Conservation (phyloP, 352 stramenopile species). For the Blastocystis sp. region DNA sequence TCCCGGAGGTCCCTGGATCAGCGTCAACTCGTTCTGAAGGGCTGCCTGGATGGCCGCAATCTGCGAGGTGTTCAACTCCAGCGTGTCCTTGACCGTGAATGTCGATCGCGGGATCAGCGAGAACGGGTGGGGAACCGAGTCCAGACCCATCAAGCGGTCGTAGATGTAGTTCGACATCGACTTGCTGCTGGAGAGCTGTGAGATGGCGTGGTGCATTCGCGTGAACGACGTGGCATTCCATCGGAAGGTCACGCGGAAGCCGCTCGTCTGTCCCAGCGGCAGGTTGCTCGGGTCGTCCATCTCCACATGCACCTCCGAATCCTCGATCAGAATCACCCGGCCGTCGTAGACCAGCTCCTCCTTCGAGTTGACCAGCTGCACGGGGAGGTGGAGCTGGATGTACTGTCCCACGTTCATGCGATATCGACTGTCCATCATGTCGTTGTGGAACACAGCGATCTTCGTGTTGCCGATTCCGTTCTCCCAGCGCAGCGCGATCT, state of each 20-base stretch:
- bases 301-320: slow-evolving; percentile 59
- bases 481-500: slow-evolving; percentile 65
- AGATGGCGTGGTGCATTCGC: slow-evolving; percentile 93
- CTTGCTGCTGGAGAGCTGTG: slow-evolving; percentile 93
- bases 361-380: neutral
- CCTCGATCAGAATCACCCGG: slow-evolving; percentile 58
- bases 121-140: slow-evolving; percentile 84
- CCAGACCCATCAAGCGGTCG: slow-evolving; percentile 92
- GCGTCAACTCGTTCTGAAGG: slow-evolving; percentile 84
- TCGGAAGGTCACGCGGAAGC: slow-evolving; percentile 91
- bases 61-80: slow-evolving; percentile 84
- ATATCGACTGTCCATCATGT: slow-evolving; percentile 59
- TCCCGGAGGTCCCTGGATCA: slow-evolving; percentile 92
- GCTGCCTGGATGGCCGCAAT: slow-evolving; percentile 84
- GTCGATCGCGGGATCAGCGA: slow-evolving; percentile 63
- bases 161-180: slow-evolving; percentile 96
- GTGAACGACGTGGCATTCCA: slow-evolving; percentile 98
- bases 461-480: slow-evolving; percentile 65
- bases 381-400: slow-evolving; percentile 59
- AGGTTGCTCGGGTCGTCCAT: slow-evolving; percentile 57
- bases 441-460: slow-evolving; percentile 36
- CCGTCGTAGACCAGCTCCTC: slow-evolving; percentile 56
- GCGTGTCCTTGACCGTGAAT: slow-evolving; percentile 82
- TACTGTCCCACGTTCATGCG: slow-evolving; percentile 72
- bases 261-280: slow-evolving; percentile 83